Evolutionary conservation across 139 green algal species (phyloP), one percentile per base, ranked within the genome.

Genomic region (Chlorella sorokiniana): DNA sequence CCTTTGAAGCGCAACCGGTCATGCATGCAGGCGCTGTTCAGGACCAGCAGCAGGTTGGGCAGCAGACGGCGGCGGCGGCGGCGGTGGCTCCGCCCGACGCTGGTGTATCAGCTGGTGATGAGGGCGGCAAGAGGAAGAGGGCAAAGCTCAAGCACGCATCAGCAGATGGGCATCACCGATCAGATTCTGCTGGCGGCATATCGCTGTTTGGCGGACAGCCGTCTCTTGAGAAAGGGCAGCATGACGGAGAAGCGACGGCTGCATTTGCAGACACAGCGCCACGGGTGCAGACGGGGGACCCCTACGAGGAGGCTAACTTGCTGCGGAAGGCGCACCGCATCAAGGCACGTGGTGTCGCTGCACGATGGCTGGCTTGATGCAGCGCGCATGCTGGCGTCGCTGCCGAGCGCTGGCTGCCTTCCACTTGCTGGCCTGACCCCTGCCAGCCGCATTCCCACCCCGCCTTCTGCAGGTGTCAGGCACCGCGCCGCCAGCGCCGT

Each of bases 261-360:
- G 72, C 75, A 14, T 85, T 81, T 71, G 56, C 67, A 56, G 85
- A 79, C 72, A 42, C 37, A 20, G 59, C 84, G 42, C 85, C 88
- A 1, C 22, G 64, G 11, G 85, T 89, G 1, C 33, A 76, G 41
- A 93, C 81, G 23, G 76, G 81, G n/a, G 90, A 93, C 73, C 90
- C 89, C 0, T 77, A 79, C 27, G 88, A 96, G 86, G 88, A 87
- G 70, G 90, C 88, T 29, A 95, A 95, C 72, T 61, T 93, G 2
- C 69, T 95, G 16, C 85, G 94, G 48, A 97, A 96, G 70, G 74
- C 68, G 35, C 78, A 91, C 35, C 59, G 79, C 14, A 96, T 96
- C 51, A 87, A 88, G 65, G 91, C 93, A 4, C 48, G 48, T 25
- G n/a, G n/a, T n/a, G n/a, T n/a, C n/a, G n/a, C n/a, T n/a, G 14